Conservation (phyloP, 768 basidiomycete species). For the Rickenella mellea region DNA sequence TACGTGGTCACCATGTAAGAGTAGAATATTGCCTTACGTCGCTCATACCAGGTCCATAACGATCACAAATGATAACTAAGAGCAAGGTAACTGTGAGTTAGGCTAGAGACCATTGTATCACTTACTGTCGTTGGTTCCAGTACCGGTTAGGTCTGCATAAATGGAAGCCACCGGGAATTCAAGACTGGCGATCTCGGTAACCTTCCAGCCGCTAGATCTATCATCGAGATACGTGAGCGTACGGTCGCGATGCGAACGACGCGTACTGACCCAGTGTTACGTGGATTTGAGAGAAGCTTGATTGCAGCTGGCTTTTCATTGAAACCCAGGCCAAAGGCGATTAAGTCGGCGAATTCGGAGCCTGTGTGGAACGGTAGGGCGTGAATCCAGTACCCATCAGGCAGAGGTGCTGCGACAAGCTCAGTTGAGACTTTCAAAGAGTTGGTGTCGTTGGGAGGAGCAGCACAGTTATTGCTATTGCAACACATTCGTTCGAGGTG, state of each 20-base stretch:
- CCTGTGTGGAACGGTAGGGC: slow-evolving; percentile 8
- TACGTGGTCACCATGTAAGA: too few relatives aligned
- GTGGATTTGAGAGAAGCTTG: slow-evolving; percentile 7
- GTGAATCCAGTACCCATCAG: slow-evolving; percentile 14
- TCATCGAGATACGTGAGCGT: not conserved
- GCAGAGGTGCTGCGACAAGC: slow-evolving; percentile 4
- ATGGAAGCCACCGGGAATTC: slow-evolving; percentile 12
- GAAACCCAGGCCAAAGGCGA: slow-evolving; percentile 13
- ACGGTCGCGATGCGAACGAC: not conserved
- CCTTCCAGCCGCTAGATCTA: slow-evolving; percentile 2
- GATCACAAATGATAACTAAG: slow-evolving; percentile 11
- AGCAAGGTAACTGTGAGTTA: not conserved
- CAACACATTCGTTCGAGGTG: too few relatives aligned
- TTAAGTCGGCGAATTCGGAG: slow-evolving; percentile 7
- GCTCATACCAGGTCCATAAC: slow-evolving; percentile 11
- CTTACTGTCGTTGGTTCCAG: slow-evolving; percentile 13
- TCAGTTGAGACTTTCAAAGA: too few relatives aligned
- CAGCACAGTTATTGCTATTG: too few relatives aligned
- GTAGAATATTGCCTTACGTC: slow-evolving; percentile 5
- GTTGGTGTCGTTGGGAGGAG: too few relatives aligned
- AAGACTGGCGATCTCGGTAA: slow-evolving; percentile 4
- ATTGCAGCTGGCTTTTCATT: not conserved
- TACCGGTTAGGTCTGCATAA: slow-evolving; percentile 11
- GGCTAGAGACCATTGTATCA: not conserved
- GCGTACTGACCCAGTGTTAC: not conserved